phyloP scores from a whole-genome alignment of 2,329 filamentous ascomycete genomes.

The Amesomyces nigricolor region DNA sequence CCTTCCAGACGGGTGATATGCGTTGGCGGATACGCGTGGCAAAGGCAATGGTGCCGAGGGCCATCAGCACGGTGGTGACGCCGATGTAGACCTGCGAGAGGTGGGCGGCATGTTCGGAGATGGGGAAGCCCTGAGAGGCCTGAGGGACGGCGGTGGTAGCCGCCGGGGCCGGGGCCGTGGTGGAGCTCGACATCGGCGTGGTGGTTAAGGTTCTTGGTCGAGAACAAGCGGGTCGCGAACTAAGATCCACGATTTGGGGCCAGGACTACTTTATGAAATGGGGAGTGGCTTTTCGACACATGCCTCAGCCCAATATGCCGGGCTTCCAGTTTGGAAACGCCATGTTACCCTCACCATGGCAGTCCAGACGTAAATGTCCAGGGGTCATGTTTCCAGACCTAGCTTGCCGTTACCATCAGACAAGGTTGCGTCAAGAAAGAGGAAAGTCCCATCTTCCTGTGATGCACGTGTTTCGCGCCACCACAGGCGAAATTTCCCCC shows the following conservation, averaged over 20 bases:
- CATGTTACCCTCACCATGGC: neutral
- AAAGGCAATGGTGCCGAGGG: conserved; percentile 17
- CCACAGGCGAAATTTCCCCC: conserved; percentile 4
- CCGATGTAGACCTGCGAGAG: conserved; percentile 17
- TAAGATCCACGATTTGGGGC: conserved; percentile 4
- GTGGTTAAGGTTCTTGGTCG: neutral
- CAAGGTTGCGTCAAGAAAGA: neutral
- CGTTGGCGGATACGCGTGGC: conserved; percentile 21
- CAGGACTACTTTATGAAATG: neutral
- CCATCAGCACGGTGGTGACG: conserved; percentile 14
- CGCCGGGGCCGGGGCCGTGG: neutral
- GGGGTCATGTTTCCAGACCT: neutral
- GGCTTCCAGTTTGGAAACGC: neutral
- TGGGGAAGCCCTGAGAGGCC: conserved; percentile 3
- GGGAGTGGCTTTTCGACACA: neutral
- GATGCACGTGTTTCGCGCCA: conserved; percentile 2
- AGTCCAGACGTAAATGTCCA: neutral
- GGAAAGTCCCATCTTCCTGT: neutral
- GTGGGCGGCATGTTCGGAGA: conserved; percentile 14
- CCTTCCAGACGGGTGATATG: conserved; percentile 21
- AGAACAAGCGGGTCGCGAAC: neutral
- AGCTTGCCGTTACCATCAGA: neutral
- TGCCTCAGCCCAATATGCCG: neutral
- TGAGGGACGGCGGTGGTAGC: neutral
- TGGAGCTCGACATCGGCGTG: conserved; percentile 1